Evolutionary conservation across 148 eudicot species (phyloP), one percentile per base, ranked within the genome.

Genomic region (Rhododendron ferrugineum): DNA sequence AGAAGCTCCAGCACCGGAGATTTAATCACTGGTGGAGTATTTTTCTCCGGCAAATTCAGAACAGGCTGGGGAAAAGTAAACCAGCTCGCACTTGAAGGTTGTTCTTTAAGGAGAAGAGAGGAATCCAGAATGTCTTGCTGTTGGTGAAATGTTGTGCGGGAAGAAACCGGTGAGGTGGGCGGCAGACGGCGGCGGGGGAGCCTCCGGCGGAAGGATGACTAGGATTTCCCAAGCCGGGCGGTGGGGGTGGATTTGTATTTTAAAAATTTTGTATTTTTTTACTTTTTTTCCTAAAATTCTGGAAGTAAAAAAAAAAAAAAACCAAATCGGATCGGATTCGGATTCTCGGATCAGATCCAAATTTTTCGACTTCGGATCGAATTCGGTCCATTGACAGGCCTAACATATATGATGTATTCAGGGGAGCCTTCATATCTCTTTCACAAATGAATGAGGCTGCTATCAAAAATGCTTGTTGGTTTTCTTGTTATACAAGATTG

Each of bases 181-280:
- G 37, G 23, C 54, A 20, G 60, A 15, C 8, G 13, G 1, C 22
- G 72, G 18, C 3, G 49, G 52, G 0, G 81, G 56, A 20, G 80
- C 83, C 40, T 88, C 92, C n/a, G 91, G 89, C 8, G 90, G 81
- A n/a, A 85, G 86, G 40, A 95, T 79, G 6, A 95, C 91, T 4
- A 90, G 86, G 9, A 92, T 89, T 64, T 90, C 90, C 94, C 97
- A 93, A 7, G 86, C 92, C 2, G 95, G 96, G 11, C 77, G 80
- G 87, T 73, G 77, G 68, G 16, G 42, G 58, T 11, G 0, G 34
- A 3, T 11, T 68, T 32, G 34, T 32, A 32, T 32, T 32, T 32
- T 32, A 32, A 32, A 32, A 32, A 0, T 32, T 32, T 32, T 32
- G 34, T 32, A 32, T 32, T 32, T 32, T 32, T 32, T 32, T 32